A percentile compares a stretch with the other conserved stretches of the same genome.
phyloP scores from a whole-genome alignment of 148 eudicot genomes.

The Camellia lanceoleosa region DNA sequence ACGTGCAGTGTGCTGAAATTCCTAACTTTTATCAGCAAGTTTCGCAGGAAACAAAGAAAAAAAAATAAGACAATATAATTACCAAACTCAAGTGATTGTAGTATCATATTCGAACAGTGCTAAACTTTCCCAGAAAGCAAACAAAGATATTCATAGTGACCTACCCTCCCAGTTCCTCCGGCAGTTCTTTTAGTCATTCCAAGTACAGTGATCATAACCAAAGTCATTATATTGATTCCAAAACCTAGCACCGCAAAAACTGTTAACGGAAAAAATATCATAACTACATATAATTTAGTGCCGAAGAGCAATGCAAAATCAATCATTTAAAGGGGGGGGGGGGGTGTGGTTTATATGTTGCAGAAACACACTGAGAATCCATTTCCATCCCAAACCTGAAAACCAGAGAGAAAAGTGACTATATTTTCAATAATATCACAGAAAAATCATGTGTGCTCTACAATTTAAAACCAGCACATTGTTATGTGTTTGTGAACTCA shows the following conservation, averaged over 20 bases:
- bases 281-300: not conserved
- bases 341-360: constrained; percentile 55
- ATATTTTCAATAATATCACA: not conserved
- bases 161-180: constrained; percentile 36
- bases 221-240: constrained; percentile 48
- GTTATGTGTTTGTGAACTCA: not conserved
- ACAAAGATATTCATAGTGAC: not conserved
- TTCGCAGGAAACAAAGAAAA: not conserved
- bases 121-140: not conserved
- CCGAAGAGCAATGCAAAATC: not conserved
- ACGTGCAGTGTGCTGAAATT: not conserved
- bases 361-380: constrained; percentile 62
- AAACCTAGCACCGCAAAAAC: constrained; percentile 48
- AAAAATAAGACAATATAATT: not conserved
- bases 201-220: constrained; percentile 38
- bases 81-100: not conserved
- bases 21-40: not conserved
- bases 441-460: not conserved
- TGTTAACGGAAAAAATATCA: constrained; percentile 29
- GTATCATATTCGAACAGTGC: not conserved
- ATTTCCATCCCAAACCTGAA: constrained; percentile 62
- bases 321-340: constrained; percentile 35
- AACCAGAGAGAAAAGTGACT: not conserved
- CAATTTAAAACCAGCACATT: not conserved
- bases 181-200: constrained; percentile 25